These are phyloP conservation scores for Irpex rosettiformis DNA, from an alignment of 1,284 basidiomycete species.

Conservation along the genomic window DNA sequence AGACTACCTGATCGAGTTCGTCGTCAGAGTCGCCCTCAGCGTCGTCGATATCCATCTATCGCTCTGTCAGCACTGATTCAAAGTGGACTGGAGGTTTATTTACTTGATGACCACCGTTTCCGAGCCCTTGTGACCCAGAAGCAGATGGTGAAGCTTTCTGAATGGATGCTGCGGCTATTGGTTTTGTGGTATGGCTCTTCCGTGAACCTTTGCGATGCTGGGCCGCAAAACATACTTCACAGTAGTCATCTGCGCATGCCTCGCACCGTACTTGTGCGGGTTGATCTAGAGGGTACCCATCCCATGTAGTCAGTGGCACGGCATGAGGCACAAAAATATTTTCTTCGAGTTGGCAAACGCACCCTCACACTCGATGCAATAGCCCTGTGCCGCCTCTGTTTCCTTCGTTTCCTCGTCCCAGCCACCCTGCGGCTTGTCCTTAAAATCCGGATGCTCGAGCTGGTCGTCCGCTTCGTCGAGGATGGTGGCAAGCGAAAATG, in stretches of 20 bases:
- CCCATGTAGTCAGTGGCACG: neutral
- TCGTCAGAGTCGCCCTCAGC: constrained; percentile 49
- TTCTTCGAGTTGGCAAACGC: constrained; percentile 3
- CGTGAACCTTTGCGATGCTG: constrained; percentile 78
- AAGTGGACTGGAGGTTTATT: constrained; percentile 1
- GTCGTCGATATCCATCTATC: constrained; percentile 44
- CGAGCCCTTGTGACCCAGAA: constrained; percentile 13
- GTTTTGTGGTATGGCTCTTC: constrained; percentile 57
- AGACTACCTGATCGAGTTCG: constrained; percentile 28
- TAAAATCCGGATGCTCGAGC: constrained; percentile 48
- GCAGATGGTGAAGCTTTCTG: too few relatives aligned
- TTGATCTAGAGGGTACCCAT: constrained; percentile 51
- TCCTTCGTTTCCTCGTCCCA: constrained; percentile 64
- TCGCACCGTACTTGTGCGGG: constrained; percentile 72
- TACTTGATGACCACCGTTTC: constrained; percentile 25
- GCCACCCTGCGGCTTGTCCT: constrained; percentile 38
- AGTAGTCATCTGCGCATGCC: constrained; percentile 67
- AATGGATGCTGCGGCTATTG: constrained; percentile 33
- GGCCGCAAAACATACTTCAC: constrained; percentile 78
- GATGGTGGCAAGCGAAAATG: constrained; percentile 65
- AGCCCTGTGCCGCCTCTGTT: constrained; percentile 54
- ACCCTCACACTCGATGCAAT: constrained; percentile 83
- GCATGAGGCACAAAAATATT: neutral
- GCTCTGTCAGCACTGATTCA: neutral
- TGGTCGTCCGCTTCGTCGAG: constrained; percentile 56